A percentile compares a stretch with the other conserved stretches of the same genome.
Conservation (phyloP, 2,329 filamentous ascomycete genomes). For the Neonectria hederae region DNA sequence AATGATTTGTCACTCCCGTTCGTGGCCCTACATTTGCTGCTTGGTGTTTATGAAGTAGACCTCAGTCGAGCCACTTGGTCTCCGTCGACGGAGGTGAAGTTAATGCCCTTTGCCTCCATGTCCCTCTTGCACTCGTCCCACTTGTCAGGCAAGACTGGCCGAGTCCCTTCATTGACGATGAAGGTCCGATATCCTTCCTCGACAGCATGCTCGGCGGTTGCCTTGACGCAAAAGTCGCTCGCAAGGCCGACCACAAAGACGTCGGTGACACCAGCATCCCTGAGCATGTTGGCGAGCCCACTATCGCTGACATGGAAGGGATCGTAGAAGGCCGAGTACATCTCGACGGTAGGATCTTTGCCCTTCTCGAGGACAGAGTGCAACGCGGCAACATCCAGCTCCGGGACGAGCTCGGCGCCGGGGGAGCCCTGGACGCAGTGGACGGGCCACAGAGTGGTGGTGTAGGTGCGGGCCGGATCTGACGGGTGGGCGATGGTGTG, state of each 20-base stretch:
- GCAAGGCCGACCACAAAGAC: constrained; percentile 90
- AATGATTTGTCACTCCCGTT: constrained; percentile 22
- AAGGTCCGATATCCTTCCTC: constrained; percentile 80
- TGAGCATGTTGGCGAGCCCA: constrained; percentile 69
- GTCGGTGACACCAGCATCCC: constrained; percentile 70
- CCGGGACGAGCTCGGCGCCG: constrained; percentile 78
- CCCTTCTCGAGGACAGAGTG: constrained; percentile 82
- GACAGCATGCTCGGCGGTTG: constrained; percentile 80
- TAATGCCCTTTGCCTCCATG: constrained; percentile 68
- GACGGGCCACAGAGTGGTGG: constrained; percentile 82
- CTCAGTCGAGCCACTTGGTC: constrained; percentile 38
- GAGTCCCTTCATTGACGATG: constrained; percentile 82
- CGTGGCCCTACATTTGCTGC: neutral
- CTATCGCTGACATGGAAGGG: constrained; percentile 75
- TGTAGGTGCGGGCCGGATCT: constrained; percentile 70
- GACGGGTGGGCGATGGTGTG: constrained; percentile 73
- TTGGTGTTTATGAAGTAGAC: constrained; percentile 11
- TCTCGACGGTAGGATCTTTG: constrained; percentile 77
- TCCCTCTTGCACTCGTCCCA: constrained; percentile 67
- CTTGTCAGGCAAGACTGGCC: constrained; percentile 69
- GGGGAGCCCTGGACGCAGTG: constrained; percentile 83
- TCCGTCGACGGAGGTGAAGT: constrained; percentile 59
- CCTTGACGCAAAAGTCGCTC: constrained; percentile 88
- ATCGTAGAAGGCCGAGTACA: constrained; percentile 93
- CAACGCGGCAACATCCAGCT: constrained; percentile 70